Evolutionary conservation across 345 rosid genomes (phyloP).

Genomic region (Lepidium aucheri): DNA sequence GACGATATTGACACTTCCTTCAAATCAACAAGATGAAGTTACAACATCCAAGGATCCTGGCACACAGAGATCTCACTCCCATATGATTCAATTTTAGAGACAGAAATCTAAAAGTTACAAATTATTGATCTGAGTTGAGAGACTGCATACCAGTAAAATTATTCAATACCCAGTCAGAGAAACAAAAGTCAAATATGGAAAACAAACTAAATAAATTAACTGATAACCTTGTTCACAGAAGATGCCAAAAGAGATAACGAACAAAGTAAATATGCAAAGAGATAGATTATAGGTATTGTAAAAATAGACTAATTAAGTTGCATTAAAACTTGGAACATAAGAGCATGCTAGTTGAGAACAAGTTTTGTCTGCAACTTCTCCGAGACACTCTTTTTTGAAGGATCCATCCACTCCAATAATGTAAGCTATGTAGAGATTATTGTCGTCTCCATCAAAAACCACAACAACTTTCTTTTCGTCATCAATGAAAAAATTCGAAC

Average conservation of each 20-base stretch:
- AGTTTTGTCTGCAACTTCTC: no score
- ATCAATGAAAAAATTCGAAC: not conserved
- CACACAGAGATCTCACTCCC: constrained; percentile 21
- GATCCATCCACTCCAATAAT: no score
- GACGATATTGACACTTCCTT: constrained; percentile 48
- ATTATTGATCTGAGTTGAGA: no score
- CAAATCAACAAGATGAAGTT: constrained; percentile 32
- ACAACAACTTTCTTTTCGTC: not conserved
- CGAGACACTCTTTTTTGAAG: no score
- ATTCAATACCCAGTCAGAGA: no score
- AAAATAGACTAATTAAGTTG: not conserved
- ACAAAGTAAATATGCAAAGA: not conserved
- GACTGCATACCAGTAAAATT: no score
- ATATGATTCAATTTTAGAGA: constrained; percentile 27
- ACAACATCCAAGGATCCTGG: constrained; percentile 5
- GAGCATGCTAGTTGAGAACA: not conserved
- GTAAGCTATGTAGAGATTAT: no score
- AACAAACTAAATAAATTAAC: no score
- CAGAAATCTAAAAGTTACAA: no score
- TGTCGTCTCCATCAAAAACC: not conserved
- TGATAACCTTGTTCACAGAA: no score
- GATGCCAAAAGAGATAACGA: no score
- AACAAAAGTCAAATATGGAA: no score
- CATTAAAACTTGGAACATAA: not conserved
- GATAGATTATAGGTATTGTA: not conserved